Evolutionary conservation across 164 flowering plant genomes (phyloP), one percentile per base, ranked within the genome.

Genomic region (Annona cherimola): DNA sequence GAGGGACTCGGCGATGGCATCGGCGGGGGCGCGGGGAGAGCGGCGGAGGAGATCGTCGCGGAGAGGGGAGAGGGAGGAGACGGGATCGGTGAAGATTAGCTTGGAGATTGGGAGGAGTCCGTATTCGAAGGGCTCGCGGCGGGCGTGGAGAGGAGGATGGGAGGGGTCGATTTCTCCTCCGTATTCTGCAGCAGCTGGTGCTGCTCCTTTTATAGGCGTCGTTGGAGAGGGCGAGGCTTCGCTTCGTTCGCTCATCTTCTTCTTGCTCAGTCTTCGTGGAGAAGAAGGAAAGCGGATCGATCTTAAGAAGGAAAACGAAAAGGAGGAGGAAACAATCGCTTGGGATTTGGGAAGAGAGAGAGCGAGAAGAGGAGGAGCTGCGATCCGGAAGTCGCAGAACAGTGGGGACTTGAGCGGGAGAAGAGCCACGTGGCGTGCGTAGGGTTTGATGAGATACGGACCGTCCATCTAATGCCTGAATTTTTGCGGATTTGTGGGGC

Each of bases 21-120:
- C 60, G 5, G 90, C 81, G 75, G 79, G 73, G 71, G 88, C 78
- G 12, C 87, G 83, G 1, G 66, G 64, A 18, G 79, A 46, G 9
- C 72, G 62, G 35, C 46, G 67, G 57, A 79, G 16, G 71, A 90
- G 87, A 59, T 82, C 84, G 8, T 79, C 81, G 67, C 84, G 86
- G 78, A 93, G 79, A 12, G 87, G 83, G 4, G 81, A 75, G 62
- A 95, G 89, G 81, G 90, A 87, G 71, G 83, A 79, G 42, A 83
- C 71, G 44, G 86, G 90, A 70, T 95, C 97, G 70, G 94, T 69
- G 87, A 93, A 93, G 65, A 95, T 84, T 78, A 92, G 93, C 71
- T 93, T 92, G 40, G 89, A 86, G 78, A 95, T 89, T 0, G 96
- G 98, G 62, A 95, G 83, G 59, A 95, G 97, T 39, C 98, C 99